These are phyloP conservation scores for Geotrichum histeridarum DNA, from an alignment of 1,139 yeast genomes.

Conservation along the genomic window DNA sequence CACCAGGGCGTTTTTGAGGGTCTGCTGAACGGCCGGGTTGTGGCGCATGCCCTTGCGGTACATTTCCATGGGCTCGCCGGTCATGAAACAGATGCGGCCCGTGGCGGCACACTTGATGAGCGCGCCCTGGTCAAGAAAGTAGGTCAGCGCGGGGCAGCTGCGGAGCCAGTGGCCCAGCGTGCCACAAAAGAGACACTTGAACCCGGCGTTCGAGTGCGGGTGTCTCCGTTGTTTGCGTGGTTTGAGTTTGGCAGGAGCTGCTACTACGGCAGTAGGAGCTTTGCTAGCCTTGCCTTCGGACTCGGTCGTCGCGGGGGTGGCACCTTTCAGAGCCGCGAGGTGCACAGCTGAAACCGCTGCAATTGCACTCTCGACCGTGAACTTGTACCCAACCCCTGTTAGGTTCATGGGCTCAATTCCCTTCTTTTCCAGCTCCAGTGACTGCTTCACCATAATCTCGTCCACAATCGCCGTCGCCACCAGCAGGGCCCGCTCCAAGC, in stretches of 20 bases:
- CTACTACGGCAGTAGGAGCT: background rate
- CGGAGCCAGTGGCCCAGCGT: background rate
- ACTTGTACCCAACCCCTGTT: too few relatives aligned
- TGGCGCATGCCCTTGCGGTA: constrained; percentile 6
- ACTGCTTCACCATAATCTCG: too few relatives aligned
- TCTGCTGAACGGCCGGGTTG: background rate
- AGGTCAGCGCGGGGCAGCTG: background rate
- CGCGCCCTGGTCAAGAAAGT: background rate
- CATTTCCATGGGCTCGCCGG: background rate
- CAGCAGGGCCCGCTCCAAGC: too few relatives aligned
- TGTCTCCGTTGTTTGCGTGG: background rate
- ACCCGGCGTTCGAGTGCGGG: background rate
- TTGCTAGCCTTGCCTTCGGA: background rate
- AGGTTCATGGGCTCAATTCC: too few relatives aligned
- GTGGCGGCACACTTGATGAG: background rate
- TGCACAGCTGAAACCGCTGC: too few relatives aligned
- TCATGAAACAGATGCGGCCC: background rate
- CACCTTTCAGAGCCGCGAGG: too few relatives aligned
- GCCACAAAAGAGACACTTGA: background rate
- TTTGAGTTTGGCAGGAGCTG: background rate
- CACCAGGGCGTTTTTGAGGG: background rate
- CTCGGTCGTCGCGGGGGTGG: too few relatives aligned
- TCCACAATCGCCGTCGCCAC: too few relatives aligned
- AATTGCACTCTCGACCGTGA: too few relatives aligned
- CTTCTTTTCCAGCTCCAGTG: too few relatives aligned